These are phyloP conservation scores for Glarea lozoyensis DNA, from an alignment of 495 filamentous ascomycete genomes.

Conservation along the genomic window DNA sequence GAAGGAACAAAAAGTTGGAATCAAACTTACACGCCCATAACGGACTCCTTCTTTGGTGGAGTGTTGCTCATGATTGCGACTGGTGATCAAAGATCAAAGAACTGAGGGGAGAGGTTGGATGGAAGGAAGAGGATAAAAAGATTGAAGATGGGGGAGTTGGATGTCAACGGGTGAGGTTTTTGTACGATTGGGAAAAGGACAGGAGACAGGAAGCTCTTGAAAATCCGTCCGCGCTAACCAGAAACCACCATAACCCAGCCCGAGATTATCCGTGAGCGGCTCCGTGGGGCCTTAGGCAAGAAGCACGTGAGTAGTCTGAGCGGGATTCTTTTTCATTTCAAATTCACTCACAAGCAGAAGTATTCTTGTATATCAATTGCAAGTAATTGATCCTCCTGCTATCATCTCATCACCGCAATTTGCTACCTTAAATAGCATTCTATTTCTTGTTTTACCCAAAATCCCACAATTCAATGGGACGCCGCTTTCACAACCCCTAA, in stretches of 20 bases:
- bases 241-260: not conserved
- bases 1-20: constrained; percentile 5
- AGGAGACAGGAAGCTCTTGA: constrained; percentile 1
- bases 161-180: constrained; percentile 9
- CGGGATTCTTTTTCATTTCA: no score
- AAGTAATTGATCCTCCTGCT: no score
- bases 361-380: not conserved
- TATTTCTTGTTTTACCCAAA: no score
- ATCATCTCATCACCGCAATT: no score
- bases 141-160: constrained; percentile 13
- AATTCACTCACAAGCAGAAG: no score
- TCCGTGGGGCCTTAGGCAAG: not conserved
- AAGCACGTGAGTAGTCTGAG: no score
- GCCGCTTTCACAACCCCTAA: no score
- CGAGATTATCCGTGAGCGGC: not conserved
- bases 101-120: constrained; percentile 24
- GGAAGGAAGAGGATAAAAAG: constrained; percentile 11
- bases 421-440: no score
- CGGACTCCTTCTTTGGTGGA: constrained; percentile 56
- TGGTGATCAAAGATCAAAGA: constrained; percentile 28
- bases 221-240: not conserved
- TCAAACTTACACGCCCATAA: constrained; percentile 82
- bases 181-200: constrained; percentile 14
- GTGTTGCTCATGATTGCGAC: constrained; percentile 37
- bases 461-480: no score